phyloP scores from a whole-genome alignment of 78 protist genomes.

The Parvularia atlantis region DNA sequence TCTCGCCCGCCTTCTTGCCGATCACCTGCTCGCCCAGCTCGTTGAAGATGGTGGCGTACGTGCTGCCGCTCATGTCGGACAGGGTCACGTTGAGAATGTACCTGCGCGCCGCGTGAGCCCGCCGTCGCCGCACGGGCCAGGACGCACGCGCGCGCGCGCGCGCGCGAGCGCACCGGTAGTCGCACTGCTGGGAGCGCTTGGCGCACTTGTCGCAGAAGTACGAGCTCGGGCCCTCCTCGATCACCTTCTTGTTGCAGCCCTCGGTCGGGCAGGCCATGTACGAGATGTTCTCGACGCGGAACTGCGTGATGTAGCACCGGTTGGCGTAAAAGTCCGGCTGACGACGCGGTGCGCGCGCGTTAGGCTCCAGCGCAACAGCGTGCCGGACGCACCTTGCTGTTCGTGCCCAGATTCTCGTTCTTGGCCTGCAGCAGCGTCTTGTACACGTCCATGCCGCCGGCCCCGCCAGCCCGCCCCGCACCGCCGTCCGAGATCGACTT shows the following conservation, averaged over 20 bases:
- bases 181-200: background rate
- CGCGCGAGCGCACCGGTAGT: background rate
- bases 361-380: no score
- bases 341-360: no score
- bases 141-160: no score
- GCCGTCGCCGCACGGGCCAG: no score
- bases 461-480: background rate
- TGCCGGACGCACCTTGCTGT: no score
- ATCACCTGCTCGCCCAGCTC: slow-evolving; percentile 1
- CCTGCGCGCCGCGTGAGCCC: no score
- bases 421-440: background rate
- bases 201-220: slow-evolving; percentile 17
- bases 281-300: background rate
- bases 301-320: background rate
- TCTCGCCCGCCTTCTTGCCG: slow-evolving; percentile 11
- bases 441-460: background rate
- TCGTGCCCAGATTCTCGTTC: background rate
- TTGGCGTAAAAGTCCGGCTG: slow-evolving; percentile 2
- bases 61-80: background rate
- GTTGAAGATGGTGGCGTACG: slow-evolving; percentile 11
- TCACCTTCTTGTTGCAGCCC: slow-evolving; percentile 22
- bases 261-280: slow-evolving; percentile 25
- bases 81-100: background rate
- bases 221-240: background rate
- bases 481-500: background rate